Evolutionary conservation across 805 yeast species (phyloP), one percentile per base, ranked within the genome.

Genomic region (Spathaspora passalidarum): DNA sequence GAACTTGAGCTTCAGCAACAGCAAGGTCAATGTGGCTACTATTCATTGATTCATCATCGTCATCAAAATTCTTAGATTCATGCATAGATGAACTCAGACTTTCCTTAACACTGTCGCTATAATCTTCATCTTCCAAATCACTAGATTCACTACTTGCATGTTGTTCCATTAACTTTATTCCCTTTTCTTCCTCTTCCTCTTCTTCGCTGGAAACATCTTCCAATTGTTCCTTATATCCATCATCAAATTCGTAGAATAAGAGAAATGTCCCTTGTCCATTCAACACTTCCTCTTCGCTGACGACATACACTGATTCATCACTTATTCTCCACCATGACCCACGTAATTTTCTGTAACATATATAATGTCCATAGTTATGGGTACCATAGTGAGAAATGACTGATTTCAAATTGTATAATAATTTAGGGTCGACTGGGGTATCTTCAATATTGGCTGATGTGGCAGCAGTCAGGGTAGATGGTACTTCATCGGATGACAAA

Each of bases 311-410:
- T 2, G 83, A 81, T 59, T 90, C 96, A 64, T 94, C 99, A 55
- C 94, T 85, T 16, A 91, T 84, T 61, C 96, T 79, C 96, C 97
- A 91, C 99, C 99, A 92, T 9, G 81, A 75, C 2, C 91, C 94
- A 53, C 96, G 78, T 47, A 70, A 77, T 57, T 81, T 84, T 58
- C 97, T 80, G 68, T 79, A 92, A 36, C 95, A 89, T 49, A 92
- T 87, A 61, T 92, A 92, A 64, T 92, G 99, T n/a, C 99, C 99
- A 61, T 89, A 94, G 56, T 92, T 90, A 56, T 94, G 97, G 1
- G 96, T 86, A 41, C 99, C 99, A 62, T 85, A 91, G 64, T 92
- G 99, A 1, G 92, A 83, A 38, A 92, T 87, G 1, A 88, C 94
- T 0, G 97, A 88, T 59, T 87, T 87, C 50, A 92, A 73, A 34